phyloP scores from a whole-genome alignment of 805 yeast species.

The baker's yeast (Saccharomyces cerevisiae) region DNA sequence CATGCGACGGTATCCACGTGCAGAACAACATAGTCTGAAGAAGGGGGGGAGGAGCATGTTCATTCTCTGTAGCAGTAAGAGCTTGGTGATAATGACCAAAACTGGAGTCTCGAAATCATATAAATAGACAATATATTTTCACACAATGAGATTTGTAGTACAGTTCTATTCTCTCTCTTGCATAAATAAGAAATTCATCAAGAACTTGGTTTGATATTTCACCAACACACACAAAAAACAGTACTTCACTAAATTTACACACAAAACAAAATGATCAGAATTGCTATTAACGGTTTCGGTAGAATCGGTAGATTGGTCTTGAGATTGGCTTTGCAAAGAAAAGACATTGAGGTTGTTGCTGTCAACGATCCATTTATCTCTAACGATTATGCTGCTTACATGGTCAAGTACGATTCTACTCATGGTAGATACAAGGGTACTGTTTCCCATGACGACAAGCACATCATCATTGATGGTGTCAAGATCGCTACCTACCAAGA shows the following conservation, averaged over 20 bases:
- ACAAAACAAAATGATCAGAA: constrained; percentile 34
- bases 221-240: background rate
- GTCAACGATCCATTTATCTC: constrained; percentile 88
- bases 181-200: background rate
- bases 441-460: constrained; percentile 49
- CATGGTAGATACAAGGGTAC: constrained; percentile 80
- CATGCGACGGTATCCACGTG: background rate
- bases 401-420: constrained; percentile 93
- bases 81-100: background rate
- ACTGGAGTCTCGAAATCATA: background rate
- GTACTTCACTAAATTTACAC: background rate
- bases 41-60: background rate
- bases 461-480: constrained; percentile 35
- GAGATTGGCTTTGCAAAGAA: constrained; percentile 69
- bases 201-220: background rate
- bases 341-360: constrained; percentile 75
- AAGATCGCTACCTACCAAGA: constrained; percentile 23
- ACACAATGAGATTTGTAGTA: no score
- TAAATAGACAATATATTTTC: background rate
- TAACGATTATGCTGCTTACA: constrained; percentile 86
- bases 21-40: background rate
- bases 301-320: constrained; percentile 87
- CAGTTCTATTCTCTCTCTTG: background rate
- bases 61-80: background rate
- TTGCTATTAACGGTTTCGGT: constrained; percentile 94